Evolutionary conservation across 306 rosid genomes (phyloP).

Genomic region (Vicia faba): DNA sequence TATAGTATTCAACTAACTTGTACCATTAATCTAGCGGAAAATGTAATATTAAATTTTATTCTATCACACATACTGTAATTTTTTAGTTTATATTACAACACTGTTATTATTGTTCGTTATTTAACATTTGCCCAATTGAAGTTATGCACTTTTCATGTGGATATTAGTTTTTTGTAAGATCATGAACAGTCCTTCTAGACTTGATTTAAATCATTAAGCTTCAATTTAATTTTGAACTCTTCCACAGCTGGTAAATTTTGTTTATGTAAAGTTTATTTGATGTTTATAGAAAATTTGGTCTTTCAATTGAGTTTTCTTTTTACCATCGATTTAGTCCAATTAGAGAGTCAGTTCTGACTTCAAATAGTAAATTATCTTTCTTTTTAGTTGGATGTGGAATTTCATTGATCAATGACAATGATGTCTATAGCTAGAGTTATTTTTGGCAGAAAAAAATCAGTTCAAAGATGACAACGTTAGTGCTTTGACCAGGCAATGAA

Average conservation of each 20-base stretch:
- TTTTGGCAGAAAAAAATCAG: not conserved
- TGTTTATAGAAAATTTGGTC: not conserved
- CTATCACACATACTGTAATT: conserved; percentile 14
- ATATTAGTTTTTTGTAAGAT: not conserved
- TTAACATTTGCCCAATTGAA: not conserved
- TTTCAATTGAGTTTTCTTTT: not conserved
- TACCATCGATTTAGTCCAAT: no score
- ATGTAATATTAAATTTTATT: conserved; percentile 28
- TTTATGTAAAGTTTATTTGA: not conserved
- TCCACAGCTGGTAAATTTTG: not conserved
- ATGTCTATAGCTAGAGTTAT: conserved; percentile 2
- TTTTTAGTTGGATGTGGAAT: not conserved
- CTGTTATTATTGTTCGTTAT: not conserved
- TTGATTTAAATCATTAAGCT: not conserved
- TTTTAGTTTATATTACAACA: conserved; percentile 6
- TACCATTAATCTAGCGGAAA: conserved; percentile 16
- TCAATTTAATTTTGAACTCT: not conserved
- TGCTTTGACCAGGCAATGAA: conserved; percentile 22
- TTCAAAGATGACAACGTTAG: not conserved
- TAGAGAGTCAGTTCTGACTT: no score
- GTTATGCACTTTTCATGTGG: not conserved
- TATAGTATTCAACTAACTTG: conserved; percentile 34
- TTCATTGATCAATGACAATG: not conserved
- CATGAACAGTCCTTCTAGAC: not conserved
- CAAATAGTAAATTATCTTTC: no score